Conservation (phyloP, 257 asterid genomes). For the Solanum chiquidenum region DNA sequence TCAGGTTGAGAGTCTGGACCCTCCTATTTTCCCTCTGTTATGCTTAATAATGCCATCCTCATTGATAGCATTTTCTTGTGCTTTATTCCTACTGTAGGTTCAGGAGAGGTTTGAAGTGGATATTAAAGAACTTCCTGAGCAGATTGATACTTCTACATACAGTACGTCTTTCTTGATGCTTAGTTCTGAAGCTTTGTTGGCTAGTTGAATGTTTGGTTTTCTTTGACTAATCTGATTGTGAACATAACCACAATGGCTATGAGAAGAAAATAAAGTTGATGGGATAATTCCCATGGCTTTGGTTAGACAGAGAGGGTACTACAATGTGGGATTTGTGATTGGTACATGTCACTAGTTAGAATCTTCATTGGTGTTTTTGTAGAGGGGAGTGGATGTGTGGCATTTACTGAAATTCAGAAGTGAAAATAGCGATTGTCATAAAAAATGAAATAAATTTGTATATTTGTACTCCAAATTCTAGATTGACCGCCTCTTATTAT, state of each 20-base stretch:
- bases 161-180: constrained; percentile 36
- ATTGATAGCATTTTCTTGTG: neutral
- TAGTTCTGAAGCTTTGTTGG: neutral
- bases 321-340: neutral
- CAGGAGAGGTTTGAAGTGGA: constrained; percentile 87
- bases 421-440: neutral
- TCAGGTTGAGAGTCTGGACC: constrained; percentile 30
- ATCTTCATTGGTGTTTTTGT: neutral
- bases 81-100: constrained; percentile 34
- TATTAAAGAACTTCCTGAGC: constrained; percentile 77
- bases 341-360: neutral
- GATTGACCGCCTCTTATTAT: neutral
- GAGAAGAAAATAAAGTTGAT: neutral
- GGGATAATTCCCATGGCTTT: neutral
- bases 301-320: neutral
- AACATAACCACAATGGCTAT: neutral
- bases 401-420: neutral
- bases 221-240: neutral
- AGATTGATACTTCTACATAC: constrained; percentile 82
- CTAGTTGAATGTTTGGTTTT: neutral
- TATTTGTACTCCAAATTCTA: neutral
- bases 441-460: neutral
- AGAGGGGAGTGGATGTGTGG: neutral
- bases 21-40: neutral
- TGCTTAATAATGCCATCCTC: neutral